These are phyloP conservation scores for Fusarium tjaetaba DNA, from an alignment of 2,329 filamentous ascomycete species.

Conservation along the genomic window DNA sequence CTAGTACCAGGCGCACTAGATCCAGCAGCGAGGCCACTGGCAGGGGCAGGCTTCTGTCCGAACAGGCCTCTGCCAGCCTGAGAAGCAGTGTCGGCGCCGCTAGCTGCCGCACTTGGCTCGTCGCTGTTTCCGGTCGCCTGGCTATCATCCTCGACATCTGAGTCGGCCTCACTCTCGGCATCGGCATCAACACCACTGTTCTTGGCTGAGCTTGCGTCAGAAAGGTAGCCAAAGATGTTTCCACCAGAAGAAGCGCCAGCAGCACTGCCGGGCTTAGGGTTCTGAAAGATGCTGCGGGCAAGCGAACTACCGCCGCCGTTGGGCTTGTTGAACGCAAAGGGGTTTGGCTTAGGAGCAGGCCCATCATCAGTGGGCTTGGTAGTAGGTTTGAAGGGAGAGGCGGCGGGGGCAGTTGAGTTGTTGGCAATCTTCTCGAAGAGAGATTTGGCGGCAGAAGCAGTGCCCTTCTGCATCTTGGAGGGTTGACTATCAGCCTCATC, in stretches of 20 bases:
- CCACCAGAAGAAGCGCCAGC: conserved; percentile 41
- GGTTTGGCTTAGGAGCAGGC: conserved; percentile 46
- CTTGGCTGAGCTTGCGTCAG: conserved; percentile 64
- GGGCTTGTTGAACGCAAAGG: conserved; percentile 49
- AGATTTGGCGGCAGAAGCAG: conserved; percentile 64
- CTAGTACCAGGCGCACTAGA: conserved; percentile 55
- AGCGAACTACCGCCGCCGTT: conserved; percentile 48
- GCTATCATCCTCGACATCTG: conserved; percentile 53
- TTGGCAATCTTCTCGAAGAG: conserved; percentile 68
- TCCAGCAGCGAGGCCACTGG: conserved; percentile 35
- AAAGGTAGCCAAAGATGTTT: conserved; percentile 71
- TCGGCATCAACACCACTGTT: conserved; percentile 63
- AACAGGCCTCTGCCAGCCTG: conserved; percentile 43
- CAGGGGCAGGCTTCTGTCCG: conserved; percentile 46
- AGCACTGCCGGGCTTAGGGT: conserved; percentile 48
- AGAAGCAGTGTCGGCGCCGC: conserved; percentile 53
- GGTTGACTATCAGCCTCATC: conserved; percentile 61
- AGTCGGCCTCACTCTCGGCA: conserved; percentile 57
- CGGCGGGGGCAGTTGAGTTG: conserved; percentile 52
- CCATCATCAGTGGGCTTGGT: conserved; percentile 42
- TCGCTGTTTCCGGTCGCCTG: conserved; percentile 57
- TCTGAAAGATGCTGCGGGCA: conserved; percentile 56
- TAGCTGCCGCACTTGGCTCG: conserved; percentile 55
- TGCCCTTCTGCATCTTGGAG: conserved; percentile 61
- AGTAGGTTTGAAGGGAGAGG: conserved; percentile 47